A percentile compares a stretch with the other conserved stretches of the same genome.
These are phyloP conservation scores for Penicillium sp. DNA, from an alignment of 2,329 filamentous ascomycete genomes.

Conservation along the genomic window DNA sequence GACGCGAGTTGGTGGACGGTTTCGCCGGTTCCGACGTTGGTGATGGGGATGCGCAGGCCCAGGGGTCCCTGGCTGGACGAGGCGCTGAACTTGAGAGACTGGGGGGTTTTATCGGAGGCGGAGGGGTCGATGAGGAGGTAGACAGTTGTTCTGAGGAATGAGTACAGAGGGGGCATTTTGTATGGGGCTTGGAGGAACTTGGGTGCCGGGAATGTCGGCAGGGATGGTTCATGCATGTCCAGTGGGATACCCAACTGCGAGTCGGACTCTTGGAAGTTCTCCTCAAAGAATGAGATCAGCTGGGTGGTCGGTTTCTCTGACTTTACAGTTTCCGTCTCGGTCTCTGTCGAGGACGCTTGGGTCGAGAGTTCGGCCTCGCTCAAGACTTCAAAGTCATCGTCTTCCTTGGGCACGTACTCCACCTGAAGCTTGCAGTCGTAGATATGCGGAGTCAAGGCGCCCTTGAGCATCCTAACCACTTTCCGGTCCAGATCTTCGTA, in stretches of 20 bases:
- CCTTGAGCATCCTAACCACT: constrained; percentile 71
- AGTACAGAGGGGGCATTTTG: constrained; percentile 62
- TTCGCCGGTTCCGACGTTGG: constrained; percentile 46
- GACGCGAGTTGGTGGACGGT: constrained; percentile 70
- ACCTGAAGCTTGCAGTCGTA: constrained; percentile 63
- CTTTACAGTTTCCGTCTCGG: constrained; percentile 8
- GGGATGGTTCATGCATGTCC: constrained; percentile 35
- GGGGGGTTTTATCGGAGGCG: constrained; percentile 47
- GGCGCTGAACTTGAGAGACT: constrained; percentile 58
- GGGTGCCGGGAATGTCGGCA: constrained; percentile 51
- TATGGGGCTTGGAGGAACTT: constrained; percentile 63
- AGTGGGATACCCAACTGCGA: no score
- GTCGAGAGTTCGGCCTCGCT: constrained; percentile 48
- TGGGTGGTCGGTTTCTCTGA: constrained; percentile 24
- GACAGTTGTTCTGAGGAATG: constrained; percentile 63
- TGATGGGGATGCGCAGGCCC: constrained; percentile 62
- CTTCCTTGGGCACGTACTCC: constrained; percentile 49
- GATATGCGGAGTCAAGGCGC: constrained; percentile 64
- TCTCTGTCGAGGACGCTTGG: constrained; percentile 10
- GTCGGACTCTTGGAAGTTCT: constrained; percentile 46
- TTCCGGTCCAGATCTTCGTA: constrained; percentile 66
- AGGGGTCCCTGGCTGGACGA: constrained; percentile 59
- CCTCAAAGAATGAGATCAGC: constrained; percentile 61
- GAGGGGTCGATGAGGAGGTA: constrained; percentile 63
- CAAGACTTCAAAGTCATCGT: constrained; percentile 62